Base-by-base conservation (phyloP, 768 basidiomycete genomes). In the Coprinopsis strossmayeri region DNA sequence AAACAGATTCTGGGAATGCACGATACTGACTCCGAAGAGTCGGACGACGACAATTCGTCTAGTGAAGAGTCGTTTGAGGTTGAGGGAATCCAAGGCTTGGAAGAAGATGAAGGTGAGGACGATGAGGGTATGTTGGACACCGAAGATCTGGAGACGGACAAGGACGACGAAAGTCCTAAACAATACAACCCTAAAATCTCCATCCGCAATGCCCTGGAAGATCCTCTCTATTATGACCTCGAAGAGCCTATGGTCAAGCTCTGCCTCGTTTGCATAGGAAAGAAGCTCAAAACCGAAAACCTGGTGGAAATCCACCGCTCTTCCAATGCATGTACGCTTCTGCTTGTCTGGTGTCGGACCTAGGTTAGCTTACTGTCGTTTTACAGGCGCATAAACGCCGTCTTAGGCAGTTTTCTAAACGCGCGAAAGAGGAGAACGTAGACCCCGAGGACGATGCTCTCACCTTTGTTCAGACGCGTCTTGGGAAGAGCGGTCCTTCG, bases 21-120 rank as follows among this genome's bases (percentile, higher is more conserved):
- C 34, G 82, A 88, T 55, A 85, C 84, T 0, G 84, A 89, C 62
- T 84, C 84, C 25, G 83, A 85, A 40, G 86, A 87, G 64, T 78
- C 79, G 18, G 79, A 73, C 44, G 61, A 62, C 7, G 70, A 68
- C 25, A 41, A 49, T 24, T 45, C 43, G 4, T 45, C 43, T 44
- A 37, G n/a, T 27, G 46, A 34, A 37, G 51, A 24, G 21, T 48
- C 55, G 2, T 49, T 46, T 26, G 50, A 7, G 3, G 46, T 18
- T 30, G 49, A 46, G 9, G 43, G 53, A 48, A 17, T 5, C 18
- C 51, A 49, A 34, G 42, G 15, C 17, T 9, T 37, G 34, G 46
- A n/a, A 18, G 56, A 52, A 34, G 64, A 65, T 13, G 67, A 64
- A 25, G 54, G 54, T 11, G 55, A 51, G n/a, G 43, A 17, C 17